Evolutionary conservation across 495 filamentous ascomycete genomes (phyloP), one percentile per base, ranked within the genome.

Genomic region (Viridothelium virens): DNA sequence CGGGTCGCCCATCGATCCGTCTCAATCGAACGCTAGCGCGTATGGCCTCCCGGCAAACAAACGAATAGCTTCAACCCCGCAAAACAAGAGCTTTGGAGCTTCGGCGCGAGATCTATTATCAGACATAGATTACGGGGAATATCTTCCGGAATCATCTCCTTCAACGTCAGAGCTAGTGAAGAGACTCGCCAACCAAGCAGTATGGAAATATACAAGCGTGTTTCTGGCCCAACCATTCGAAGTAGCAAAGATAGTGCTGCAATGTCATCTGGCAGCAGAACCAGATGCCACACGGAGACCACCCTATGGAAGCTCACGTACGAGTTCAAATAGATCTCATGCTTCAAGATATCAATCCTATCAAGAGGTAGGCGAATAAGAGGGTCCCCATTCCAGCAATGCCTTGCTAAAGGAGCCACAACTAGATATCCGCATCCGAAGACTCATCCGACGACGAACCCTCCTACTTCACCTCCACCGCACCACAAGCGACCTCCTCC

Each of bases 141-240:
- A 94, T 74, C 77, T 97, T 1, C 81, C 86, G 10, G 91, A 96
- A 39, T 80, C 85, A 10, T 89, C 89, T 9, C 88, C 90, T 1
- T 89, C 88, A 18, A 81, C 87, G 12, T 80, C 88, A 38, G 87
- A 89, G 67, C 86, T 87, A 63, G 77, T 91, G 33, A 88, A 86
- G 68, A 85, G 84, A 61, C 77, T 91, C 38, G 68, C 95, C 38
- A 90, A 96, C 73, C 86, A 91, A 71, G 85, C 92, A 62, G 68
- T 92, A 74, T 90, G 91, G 81, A 92, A 91, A 72, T 98, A 98
- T 76, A 86, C 84, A 38, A 86, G 86, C 67, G 84, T 94, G 18
- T 73, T 96, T 69, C 84, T 95, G 68, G 86, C 90, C n/a, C 94
- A 97, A 74, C 94, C 94, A 31, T 96, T 97, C 75, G 92, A 97